phyloP scores from a whole-genome alignment of 495 filamentous ascomycete genomes.

The Cercophora scortea region DNA sequence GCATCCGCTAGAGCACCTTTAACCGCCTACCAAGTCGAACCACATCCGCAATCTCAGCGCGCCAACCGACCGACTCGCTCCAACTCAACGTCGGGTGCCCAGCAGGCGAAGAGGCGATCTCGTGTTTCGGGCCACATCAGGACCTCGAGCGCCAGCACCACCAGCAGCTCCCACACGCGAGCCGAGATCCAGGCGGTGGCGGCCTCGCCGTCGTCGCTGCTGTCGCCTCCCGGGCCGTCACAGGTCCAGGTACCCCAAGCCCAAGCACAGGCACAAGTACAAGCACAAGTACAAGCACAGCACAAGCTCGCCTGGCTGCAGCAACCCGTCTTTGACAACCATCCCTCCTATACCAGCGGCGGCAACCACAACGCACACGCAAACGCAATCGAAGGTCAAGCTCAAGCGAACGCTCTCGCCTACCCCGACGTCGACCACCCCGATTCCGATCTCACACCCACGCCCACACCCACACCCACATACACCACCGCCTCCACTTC shows the following conservation, averaged over 20 bases:
- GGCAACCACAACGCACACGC: too few species aligned
- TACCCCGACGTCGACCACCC: not conserved
- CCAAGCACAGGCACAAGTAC: not conserved
- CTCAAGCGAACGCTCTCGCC: not conserved
- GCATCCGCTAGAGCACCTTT: constrained; percentile 27
- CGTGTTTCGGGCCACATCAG: constrained; percentile 20
- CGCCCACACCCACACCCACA: not conserved
- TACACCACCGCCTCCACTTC: constrained; percentile 2
- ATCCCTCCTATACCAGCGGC: too few species aligned
- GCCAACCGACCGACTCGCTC: constrained; percentile 21
- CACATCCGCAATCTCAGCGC: constrained; percentile 8
- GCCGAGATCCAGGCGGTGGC: constrained; percentile 5
- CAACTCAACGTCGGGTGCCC: constrained; percentile 24
- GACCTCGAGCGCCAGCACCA: constrained; percentile 25
- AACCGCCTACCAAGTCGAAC: constrained; percentile 27
- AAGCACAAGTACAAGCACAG: not conserved
- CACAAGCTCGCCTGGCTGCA: constrained; percentile 13
- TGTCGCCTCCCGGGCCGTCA: too few species aligned
- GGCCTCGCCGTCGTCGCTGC: constrained; percentile 1
- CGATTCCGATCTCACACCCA: constrained; percentile 1
- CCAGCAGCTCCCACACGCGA: constrained; percentile 15
- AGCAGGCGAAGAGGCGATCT: constrained; percentile 18
- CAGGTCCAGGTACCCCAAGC: too few species aligned
- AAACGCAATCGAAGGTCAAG: not conserved
- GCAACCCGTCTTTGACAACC: constrained; percentile 6